Evolutionary conservation across 23 red algal species (phyloP), one percentile per base, ranked within the genome.

Genomic region (Cyanidiococcus yangmingshanensis): DNA sequence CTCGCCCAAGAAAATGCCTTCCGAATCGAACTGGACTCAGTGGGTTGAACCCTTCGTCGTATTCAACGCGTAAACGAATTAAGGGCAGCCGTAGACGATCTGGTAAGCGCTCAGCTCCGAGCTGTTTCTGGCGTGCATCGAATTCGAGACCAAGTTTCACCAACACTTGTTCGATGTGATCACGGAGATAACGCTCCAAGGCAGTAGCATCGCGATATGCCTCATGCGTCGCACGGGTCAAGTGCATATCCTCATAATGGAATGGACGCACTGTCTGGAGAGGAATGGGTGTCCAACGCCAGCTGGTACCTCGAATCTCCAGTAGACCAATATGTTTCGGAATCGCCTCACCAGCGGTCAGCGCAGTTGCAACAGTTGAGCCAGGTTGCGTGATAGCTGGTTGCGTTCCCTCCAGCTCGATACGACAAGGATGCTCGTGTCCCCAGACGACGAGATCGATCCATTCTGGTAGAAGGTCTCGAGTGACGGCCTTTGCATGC

Each of bases 381-480:
- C 92, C 92, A 27, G 92, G 92, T 74, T 96, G 92, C 12, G 82
- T 87, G 74, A 96, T 77, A 1, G 83, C 85, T 17, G 92, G 92
- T 16, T 85, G 68, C 35, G 71, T 59, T 57, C 86, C 68, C 12
- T 86, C 82, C 31, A 90, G 76, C 34, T 90, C 87, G 71, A 87
- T 83, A 39, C 81, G 59, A 50, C 88, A 90, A 57, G 87, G 87
- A 76, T 96, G 92, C 74, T 96, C 92, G 82, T 96, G 92, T 7
- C 92, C 92, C 92, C 92, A 96, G 0, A 96, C 50, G 21, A 96
- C 92, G 37, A 90, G 84, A 51, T 96, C 88, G 37, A 96, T 51
- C 88, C 88, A 96, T 50, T 76, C 75, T n/a, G 92, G 92, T 40
- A 96, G 67, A 40, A 90, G 32, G 41, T 86, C 84, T 12, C 78